Base-by-base conservation (phyloP, 2,329 filamentous ascomycete genomes). In the Aulographum hederae region DNA sequence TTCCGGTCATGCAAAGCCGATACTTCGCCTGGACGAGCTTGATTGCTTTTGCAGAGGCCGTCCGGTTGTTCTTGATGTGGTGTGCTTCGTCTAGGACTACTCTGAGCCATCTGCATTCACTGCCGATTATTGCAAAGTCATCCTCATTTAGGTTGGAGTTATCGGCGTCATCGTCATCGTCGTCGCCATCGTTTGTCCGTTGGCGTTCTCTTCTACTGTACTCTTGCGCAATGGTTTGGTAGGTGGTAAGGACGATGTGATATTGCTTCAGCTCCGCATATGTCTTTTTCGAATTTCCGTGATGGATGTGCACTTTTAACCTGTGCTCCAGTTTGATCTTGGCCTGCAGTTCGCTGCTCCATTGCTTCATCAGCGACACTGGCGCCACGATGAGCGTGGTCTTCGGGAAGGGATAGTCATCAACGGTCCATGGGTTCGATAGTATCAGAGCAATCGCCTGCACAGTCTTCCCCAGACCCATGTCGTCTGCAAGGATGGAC, bases 381-480 rank as follows among this genome's bases (percentile, higher is more conserved):
- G 82, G 82, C 0, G 76, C 79, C 30, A 92, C 63, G 30, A 93
- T 81, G 16, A 93, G 57, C n/a, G 74, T 89, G 0, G 82, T 84
- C 59, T 80, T 69, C 34, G 55, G 60, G 37, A 56, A 49, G n/a
- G 54, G 53, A 37, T 74, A 62, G 1, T 57, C 51, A 0, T 78
- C 69, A n/a, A 8, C 8, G n/a, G n/a, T n/a, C n/a, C n/a, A n/a
- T n/a, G 65, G 73, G 4, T 73, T 65, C 4, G 69, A 66, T 10
- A 81, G 60, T 41, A 92, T 78, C 27, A 93, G 63, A 3, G 84
- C 69, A 15, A 94, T 60, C 4, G 79, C 75, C 38, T 86, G 81
- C 16, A 93, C 75, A 0, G 80, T 86, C 53, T 89, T 86, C 5
- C 80, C 80, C 8, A 86, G 58, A 5, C 80, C 80, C 80, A 86